phyloP scores from a whole-genome alignment of 768 basidiomycete genomes.

The Auricularia sp. region DNA sequence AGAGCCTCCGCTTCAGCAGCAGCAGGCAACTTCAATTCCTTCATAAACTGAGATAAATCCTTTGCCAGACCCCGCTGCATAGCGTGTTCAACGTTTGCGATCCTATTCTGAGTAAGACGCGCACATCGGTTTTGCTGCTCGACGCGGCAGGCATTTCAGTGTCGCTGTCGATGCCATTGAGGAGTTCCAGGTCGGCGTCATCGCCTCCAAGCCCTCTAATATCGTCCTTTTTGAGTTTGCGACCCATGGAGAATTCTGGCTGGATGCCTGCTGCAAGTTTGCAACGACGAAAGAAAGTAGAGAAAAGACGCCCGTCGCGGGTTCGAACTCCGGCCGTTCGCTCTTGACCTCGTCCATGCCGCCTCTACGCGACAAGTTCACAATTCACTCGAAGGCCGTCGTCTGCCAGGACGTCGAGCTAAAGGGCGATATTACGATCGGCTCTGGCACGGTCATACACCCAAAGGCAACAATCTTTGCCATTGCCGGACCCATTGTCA shows the following conservation, averaged over 20 bases:
- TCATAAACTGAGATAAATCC: slow-evolving; percentile 39
- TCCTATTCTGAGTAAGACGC: slow-evolving; percentile 7
- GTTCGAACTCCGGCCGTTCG: no score
- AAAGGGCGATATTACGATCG: slow-evolving; percentile 90
- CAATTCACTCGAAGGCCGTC: slow-evolving; percentile 82
- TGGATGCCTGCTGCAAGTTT: background rate
- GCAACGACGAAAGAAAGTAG: background rate
- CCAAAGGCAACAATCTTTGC: slow-evolving; percentile 93
- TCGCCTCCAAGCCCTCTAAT: slow-evolving; percentile 38
- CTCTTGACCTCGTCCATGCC: no score
- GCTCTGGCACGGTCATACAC: slow-evolving; percentile 81
- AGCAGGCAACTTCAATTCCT: slow-evolving; percentile 18
- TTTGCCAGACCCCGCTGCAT: slow-evolving; percentile 32
- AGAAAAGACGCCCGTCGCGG: background rate
- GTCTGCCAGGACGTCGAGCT: slow-evolving; percentile 92
- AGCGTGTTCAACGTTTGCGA: slow-evolving; percentile 1
- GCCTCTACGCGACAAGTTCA: slow-evolving; percentile 52
- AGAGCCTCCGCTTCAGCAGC: background rate
- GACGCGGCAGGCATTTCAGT: slow-evolving; percentile 18
- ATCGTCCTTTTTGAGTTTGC: slow-evolving; percentile 18
- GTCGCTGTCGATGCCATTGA: slow-evolving; percentile 31
- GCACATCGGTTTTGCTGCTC: slow-evolving; percentile 23
- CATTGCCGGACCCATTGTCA: slow-evolving; percentile 79
- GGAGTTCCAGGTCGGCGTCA: slow-evolving; percentile 36
- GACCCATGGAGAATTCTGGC: background rate